Base-by-base conservation (phyloP, 1,284 basidiomycete genomes). In the Ceratorhiza oryzae-sativae region DNA sequence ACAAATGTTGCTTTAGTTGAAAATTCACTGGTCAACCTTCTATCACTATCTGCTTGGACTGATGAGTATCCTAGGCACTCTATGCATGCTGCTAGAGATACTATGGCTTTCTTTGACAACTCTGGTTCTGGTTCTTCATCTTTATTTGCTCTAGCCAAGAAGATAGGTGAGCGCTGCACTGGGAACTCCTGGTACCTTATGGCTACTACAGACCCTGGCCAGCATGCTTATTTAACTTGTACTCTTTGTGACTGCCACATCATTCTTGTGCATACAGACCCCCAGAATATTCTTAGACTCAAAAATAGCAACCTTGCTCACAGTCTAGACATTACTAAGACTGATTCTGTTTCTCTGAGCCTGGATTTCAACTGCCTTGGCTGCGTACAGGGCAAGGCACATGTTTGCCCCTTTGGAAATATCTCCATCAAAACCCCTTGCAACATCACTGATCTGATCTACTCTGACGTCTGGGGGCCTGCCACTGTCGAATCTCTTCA, bases 391-490 rank as follows among this genome's bases (percentile, higher is more conserved):
- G 48, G 62, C 27, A 65, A 65, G 20, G 23, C 62, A 1, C 42
- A 27, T 4, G 48, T 51, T 15, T 32, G 62, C 3, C 61, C 45
- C 27, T 65, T 65, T 45, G 20, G 18, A 1, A 36, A 49, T 15
- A 13, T 12, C 3, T n/a, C 45, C 23, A 39, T 9, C 1, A 20
- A 49, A 36, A 13, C 45, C 3, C 30, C 46, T n/a, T 8, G 46
- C 12, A 32, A 65, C 8, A 65, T 65, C 34, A 45, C 42, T 6
- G 48, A 65, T 32, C 4, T 65, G 2, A n/a, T 65, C 15, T 65
- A 49, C 48, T 65, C 46, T 20, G 62, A 53, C 32, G 48, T 65
- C n/a, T 65, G 62, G 62, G 62, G 62, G 10, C 62, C 39, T 10
- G 62, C 62, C 3, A n/a, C 23, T 1, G 25, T 46, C n/a, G 39